These are phyloP conservation scores for Nosema granulosis DNA, from an alignment of 371 early-diverging fungal species.

Conservation along the genomic window DNA sequence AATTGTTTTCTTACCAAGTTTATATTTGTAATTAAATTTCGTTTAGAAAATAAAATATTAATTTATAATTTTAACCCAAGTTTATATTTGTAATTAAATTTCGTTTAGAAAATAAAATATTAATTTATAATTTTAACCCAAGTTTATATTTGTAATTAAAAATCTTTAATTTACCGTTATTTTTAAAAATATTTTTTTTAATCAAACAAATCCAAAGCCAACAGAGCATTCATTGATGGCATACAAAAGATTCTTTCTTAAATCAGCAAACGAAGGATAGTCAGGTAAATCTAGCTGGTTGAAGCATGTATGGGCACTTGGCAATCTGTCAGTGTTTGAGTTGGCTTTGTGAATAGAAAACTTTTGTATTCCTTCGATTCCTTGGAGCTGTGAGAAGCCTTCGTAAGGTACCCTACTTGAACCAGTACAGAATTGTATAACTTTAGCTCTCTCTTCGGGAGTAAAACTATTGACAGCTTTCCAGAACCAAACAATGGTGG, in stretches of 20 bases:
- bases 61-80: constrained; percentile 37
- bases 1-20: constrained; percentile 64
- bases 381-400: constrained; percentile 85
- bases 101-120: neutral
- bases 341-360: constrained; percentile 90
- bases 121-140: constrained; percentile 33
- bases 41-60: too few species aligned
- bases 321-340: constrained; percentile 71
- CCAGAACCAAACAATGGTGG: constrained; percentile 97
- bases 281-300: constrained; percentile 93
- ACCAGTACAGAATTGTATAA: constrained; percentile 93
- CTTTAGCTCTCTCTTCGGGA: constrained; percentile 88
- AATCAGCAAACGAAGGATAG: constrained; percentile 84
- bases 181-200: too few species aligned
- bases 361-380: constrained; percentile 83
- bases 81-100: constrained; percentile 47
- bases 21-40: constrained; percentile 51
- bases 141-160: constrained; percentile 62
- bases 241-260: constrained; percentile 76
- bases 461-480: constrained; percentile 88
- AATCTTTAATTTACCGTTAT: too few species aligned
- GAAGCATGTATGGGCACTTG: constrained; percentile 81
- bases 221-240: constrained; percentile 87
- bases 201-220: constrained; percentile 77
- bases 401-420: constrained; percentile 92